Evolutionary conservation across 495 filamentous ascomycete genomes (phyloP).

Genomic region (Talaromyces stipitatus): DNA sequence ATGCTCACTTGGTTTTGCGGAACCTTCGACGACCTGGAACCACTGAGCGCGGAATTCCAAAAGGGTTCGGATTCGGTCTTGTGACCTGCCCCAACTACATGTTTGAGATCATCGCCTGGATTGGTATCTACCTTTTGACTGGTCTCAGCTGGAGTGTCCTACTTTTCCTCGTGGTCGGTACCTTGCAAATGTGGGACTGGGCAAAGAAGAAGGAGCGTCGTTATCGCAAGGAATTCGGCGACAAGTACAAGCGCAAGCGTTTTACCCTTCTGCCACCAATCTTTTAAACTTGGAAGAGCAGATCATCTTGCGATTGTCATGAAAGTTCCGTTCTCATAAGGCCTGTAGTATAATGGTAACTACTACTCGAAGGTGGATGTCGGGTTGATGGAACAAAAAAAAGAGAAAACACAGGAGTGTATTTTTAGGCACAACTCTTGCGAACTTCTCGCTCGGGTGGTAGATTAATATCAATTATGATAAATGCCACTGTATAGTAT

Average conservation of each 20-base stretch:
- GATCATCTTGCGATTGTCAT: not conserved
- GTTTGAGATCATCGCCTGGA: conserved; percentile 84
- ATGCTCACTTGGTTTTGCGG: conserved; percentile 68
- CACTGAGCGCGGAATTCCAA: conserved; percentile 79
- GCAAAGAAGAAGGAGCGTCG: conserved; percentile 86
- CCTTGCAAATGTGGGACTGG: conserved; percentile 75
- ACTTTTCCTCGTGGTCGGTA: conserved; percentile 62
- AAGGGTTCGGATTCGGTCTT: conserved; percentile 71
- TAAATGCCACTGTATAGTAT: not conserved
- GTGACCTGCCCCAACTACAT: conserved; percentile 98
- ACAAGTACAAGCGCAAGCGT: conserved; percentile 85
- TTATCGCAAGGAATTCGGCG: conserved; percentile 82
- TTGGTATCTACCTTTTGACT: conserved; percentile 65
- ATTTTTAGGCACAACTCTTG: not conserved
- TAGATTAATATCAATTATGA: not conserved
- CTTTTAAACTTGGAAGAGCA: not conserved
- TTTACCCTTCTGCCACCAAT: conserved; percentile 64
- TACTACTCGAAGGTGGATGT: not conserved
- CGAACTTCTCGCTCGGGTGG: not conserved
- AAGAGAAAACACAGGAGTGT: not conserved
- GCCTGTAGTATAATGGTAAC: not conserved
- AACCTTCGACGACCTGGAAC: conserved; percentile 69
- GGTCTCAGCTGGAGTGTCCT: conserved; percentile 66
- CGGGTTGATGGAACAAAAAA: not conserved
- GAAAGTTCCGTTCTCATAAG: not conserved